Evolutionary conservation across 192 early-diverging fungal species (phyloP).

Genomic region (Entomortierella beljakovae): DNA sequence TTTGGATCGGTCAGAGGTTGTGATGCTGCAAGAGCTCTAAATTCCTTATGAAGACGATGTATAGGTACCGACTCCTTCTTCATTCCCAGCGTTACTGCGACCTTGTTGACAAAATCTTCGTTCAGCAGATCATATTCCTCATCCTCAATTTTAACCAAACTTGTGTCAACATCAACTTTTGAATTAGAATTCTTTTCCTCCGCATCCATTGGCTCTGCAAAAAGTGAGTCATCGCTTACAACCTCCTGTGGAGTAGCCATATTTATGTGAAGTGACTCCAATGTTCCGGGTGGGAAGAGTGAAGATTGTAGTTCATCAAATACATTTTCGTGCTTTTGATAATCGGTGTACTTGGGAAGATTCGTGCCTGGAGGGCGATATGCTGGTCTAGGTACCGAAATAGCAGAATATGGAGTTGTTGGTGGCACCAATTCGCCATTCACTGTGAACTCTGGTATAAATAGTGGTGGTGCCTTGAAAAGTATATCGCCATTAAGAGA

Average conservation of each 20-base stretch:
- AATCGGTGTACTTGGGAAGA: constrained; percentile 41
- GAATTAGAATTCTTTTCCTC: constrained; percentile 4
- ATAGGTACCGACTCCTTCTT: constrained; percentile 7
- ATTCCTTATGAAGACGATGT: constrained; percentile 31
- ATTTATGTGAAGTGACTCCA: constrained; percentile 34
- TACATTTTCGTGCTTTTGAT: constrained; percentile 37
- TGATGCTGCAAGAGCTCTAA: constrained; percentile 10
- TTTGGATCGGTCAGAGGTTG: constrained; percentile 21
- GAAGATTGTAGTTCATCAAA: constrained; percentile 51
- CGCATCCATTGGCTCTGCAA: constrained; percentile 22
- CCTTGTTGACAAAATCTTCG: constrained; percentile 7
- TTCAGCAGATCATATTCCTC: background rate
- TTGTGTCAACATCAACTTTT: background rate
- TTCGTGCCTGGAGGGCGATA: constrained; percentile 44
- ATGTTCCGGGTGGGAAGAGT: constrained; percentile 44
- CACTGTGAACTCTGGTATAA: constrained; percentile 12
- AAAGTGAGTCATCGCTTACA: constrained; percentile 34
- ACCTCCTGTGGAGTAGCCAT: constrained; percentile 56
- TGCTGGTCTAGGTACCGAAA: constrained; percentile 33
- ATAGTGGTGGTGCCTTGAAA: constrained; percentile 48
- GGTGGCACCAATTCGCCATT: constrained; percentile 26
- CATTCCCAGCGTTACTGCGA: constrained; percentile 6
- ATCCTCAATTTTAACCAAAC: constrained; percentile 5
- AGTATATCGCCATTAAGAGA: constrained; percentile 36
- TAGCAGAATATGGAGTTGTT: background rate